Conservation (phyloP, 805 yeast species). For the Sugiyamaella americana region DNA sequence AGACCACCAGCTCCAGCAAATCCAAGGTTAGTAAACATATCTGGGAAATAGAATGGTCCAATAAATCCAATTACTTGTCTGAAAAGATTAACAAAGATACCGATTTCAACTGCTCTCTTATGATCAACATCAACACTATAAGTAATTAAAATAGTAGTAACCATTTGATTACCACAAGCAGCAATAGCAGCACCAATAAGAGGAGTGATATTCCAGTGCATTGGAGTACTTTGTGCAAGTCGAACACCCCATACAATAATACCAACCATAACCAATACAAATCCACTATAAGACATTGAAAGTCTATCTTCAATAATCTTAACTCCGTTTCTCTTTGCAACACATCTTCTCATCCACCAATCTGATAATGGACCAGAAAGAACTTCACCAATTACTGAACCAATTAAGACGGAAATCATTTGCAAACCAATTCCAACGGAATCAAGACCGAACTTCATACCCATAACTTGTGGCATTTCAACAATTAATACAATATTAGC, state of each 20-base stretch:
- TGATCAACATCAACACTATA: slow-evolving; percentile 24
- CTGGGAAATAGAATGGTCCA: slow-evolving; percentile 31
- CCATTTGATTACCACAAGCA: slow-evolving; percentile 25
- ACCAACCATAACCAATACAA: slow-evolving; percentile 22
- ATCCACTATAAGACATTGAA: slow-evolving; percentile 27
- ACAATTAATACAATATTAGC: slow-evolving; percentile 26
- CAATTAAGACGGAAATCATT: slow-evolving; percentile 25
- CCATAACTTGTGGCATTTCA: slow-evolving; percentile 26
- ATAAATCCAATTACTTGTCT: slow-evolving; percentile 27
- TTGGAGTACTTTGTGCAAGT: slow-evolving; percentile 17
- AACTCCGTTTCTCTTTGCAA: slow-evolving; percentile 1
- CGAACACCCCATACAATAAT: slow-evolving; percentile 24
- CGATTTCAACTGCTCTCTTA: slow-evolving; percentile 21
- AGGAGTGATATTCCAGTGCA: slow-evolving; percentile 26
- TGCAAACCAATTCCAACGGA: slow-evolving; percentile 29
- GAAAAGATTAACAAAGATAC: slow-evolving; percentile 23
- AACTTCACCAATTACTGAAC: slow-evolving; percentile 26
- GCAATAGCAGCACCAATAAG: slow-evolving; percentile 26
- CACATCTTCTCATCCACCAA: slow-evolving; percentile 24
- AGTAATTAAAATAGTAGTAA: slow-evolving; percentile 27
- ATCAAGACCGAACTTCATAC: slow-evolving; percentile 21
- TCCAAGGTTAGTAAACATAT: slow-evolving; percentile 24
- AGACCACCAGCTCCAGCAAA: slow-evolving; percentile 16
- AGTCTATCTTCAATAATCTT: slow-evolving; percentile 21
- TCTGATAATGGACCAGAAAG: slow-evolving; percentile 28